Evolutionary conservation across 2,329 filamentous ascomycete genomes (phyloP).

Genomic region (Septoria petroselini): DNA sequence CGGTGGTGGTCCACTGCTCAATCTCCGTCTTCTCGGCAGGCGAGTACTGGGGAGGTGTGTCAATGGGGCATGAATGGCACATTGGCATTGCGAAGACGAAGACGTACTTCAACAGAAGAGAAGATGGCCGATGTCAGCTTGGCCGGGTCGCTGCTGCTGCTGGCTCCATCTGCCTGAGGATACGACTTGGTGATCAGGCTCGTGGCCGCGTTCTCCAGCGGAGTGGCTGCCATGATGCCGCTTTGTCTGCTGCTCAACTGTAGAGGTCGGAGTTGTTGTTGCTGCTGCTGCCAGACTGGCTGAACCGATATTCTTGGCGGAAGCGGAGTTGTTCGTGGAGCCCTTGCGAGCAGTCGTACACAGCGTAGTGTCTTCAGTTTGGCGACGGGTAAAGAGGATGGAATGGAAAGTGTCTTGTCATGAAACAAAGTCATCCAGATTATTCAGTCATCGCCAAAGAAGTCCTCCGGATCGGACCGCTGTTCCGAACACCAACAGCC

Average conservation of each 20-base stretch:
- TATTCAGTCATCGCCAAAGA: too few relatives aligned
- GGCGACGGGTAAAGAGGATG: slow-evolving; percentile 11
- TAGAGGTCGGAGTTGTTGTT: slow-evolving; percentile 4
- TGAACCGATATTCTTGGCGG: neutral
- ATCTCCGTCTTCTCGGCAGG: slow-evolving; percentile 81
- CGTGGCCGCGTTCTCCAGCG: slow-evolving; percentile 36
- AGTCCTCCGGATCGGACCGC: too few relatives aligned
- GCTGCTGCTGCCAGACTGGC: neutral
- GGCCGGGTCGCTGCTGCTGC: slow-evolving; percentile 33
- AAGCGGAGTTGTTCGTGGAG: slow-evolving; percentile 7
- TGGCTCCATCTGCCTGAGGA: slow-evolving; percentile 34
- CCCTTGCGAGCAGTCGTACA: slow-evolving; percentile 27
- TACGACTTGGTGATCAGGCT: slow-evolving; percentile 37
- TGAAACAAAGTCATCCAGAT: too few relatives aligned
- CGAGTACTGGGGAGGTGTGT: slow-evolving; percentile 56
- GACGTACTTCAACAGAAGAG: slow-evolving; percentile 33
- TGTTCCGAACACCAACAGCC: too few relatives aligned
- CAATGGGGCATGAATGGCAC: neutral
- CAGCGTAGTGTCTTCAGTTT: slow-evolving; percentile 30
- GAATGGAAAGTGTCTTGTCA: neutral
- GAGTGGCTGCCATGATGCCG: slow-evolving; percentile 33
- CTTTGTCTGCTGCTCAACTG: slow-evolving; percentile 11
- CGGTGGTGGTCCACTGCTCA: slow-evolving; percentile 80
- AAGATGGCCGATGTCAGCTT: slow-evolving; percentile 39
- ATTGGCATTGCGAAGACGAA: slow-evolving; percentile 9